A percentile compares a stretch with the other conserved stretches of the same genome.
Conservation (phyloP, 1,284 basidiomycete species). For the Coriolopsis trogii region DNA sequence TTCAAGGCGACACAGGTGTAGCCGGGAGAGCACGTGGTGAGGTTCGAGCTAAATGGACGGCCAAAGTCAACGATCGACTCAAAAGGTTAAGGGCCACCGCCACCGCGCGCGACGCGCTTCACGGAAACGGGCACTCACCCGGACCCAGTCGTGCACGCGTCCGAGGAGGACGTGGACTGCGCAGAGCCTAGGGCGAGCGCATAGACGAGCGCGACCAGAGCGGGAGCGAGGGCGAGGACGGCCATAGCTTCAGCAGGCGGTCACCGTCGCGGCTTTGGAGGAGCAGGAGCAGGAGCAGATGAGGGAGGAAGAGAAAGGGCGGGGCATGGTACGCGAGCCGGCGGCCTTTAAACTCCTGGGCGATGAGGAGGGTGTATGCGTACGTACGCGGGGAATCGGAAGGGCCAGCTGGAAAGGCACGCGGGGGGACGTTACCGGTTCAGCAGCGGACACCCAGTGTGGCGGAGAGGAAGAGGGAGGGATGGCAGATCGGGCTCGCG, state of each 20-base stretch:
- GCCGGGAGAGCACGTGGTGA: slow-evolving; percentile 20
- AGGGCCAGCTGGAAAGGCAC: too few relatives aligned
- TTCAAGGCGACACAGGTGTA: slow-evolving; percentile 18
- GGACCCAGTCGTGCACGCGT: slow-evolving; percentile 15
- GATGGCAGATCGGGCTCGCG: too few relatives aligned
- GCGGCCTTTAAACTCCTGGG: too few relatives aligned
- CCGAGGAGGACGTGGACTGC: slow-evolving; percentile 2
- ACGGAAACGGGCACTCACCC: slow-evolving; percentile 10
- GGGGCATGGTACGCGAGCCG: too few relatives aligned
- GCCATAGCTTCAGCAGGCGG: background rate
- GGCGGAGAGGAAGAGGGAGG: too few relatives aligned
- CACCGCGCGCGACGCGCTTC: background rate
- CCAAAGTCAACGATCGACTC: too few relatives aligned
- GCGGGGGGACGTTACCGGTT: too few relatives aligned
- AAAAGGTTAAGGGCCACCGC: too few relatives aligned
- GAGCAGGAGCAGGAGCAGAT: background rate
- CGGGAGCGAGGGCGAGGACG: slow-evolving; percentile 1
- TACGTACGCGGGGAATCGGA: too few relatives aligned
- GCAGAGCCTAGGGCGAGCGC: slow-evolving; percentile 6
- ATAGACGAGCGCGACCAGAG: slow-evolving; percentile 11
- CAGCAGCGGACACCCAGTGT: too few relatives aligned
- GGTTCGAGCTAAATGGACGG: slow-evolving; percentile 22
- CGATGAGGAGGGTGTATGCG: too few relatives aligned
- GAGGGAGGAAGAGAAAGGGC: background rate
- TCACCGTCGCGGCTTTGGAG: background rate